Percentiles rank a stretch among this genome's conserved stretches.
These are phyloP conservation scores for Fusarium sp. DNA, from an alignment of 2,329 filamentous ascomycete genomes.

Conservation along the genomic window DNA sequence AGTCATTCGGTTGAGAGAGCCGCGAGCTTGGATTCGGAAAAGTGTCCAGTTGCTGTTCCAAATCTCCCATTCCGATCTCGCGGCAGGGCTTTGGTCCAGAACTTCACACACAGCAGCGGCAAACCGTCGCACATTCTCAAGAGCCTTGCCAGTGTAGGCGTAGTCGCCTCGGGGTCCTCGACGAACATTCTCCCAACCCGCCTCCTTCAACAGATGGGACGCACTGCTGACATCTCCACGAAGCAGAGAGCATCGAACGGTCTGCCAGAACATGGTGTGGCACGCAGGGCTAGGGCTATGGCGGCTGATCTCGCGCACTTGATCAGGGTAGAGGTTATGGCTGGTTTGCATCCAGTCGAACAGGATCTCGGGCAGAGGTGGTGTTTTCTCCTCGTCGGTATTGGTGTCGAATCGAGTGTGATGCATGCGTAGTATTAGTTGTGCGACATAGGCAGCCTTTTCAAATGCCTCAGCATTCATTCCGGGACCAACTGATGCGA, in stretches of 20 bases:
- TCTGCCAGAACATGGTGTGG: conserved; percentile 87
- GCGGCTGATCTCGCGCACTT: conserved; percentile 73
- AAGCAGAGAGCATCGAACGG: conserved; percentile 78
- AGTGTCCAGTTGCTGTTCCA: conserved; percentile 84
- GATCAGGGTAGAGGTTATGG: conserved; percentile 78
- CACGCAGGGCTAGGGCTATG: conserved; percentile 79
- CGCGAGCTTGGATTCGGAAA: conserved; percentile 81
- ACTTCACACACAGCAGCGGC: conserved; percentile 76
- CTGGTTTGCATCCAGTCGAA: conserved; percentile 85
- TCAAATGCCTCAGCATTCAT: conserved; percentile 72
- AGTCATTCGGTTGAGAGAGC: conserved; percentile 77
- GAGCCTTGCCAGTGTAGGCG: conserved; percentile 79
- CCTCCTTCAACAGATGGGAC: conserved; percentile 76
- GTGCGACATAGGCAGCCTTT: conserved; percentile 84
- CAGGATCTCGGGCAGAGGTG: conserved; percentile 79
- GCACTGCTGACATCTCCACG: conserved; percentile 80
- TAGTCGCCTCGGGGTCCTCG: conserved; percentile 74
- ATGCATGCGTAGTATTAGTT: conserved; percentile 82
- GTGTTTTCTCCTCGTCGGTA: conserved; percentile 56
- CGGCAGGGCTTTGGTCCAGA: conserved; percentile 79
- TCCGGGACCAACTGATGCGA: conserved; percentile 74
- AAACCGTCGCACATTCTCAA: conserved; percentile 83
- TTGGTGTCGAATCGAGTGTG: conserved; percentile 68
- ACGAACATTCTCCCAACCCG: conserved; percentile 82
- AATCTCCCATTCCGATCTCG: conserved; percentile 83